Base-by-base conservation (phyloP, 2,329 filamentous ascomycete species). In the Botrytis paeoniae region DNA sequence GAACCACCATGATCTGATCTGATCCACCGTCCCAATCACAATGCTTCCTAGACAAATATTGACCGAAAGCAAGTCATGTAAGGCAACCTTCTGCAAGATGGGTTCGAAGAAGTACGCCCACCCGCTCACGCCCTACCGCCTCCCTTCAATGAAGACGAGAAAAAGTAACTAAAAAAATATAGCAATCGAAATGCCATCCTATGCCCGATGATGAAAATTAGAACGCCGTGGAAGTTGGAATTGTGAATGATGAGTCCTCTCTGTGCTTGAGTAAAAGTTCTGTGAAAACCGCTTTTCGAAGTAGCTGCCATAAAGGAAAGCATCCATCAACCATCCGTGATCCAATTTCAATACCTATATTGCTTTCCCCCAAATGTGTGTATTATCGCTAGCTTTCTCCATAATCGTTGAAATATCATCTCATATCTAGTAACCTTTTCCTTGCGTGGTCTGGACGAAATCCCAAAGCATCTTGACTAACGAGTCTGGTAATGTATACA, bases 381-480 rank as follows among this genome's bases (percentile, higher is more conserved):
- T 54, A 39, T n/a, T 59, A 57, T 57, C 18, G 10, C 48, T 37
- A 32, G 48, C 16, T 43, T 57, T 57, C 48, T 51, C 39, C 48
- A 57, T 41, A 69, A 32, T 51, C 29, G 54, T 43, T 29, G 16
- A 41, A 51, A 14, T 18, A 22, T n/a, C 37, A 25, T 32, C 37
- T n/a, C 35, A 22, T 37, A 57, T 48, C 29, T 66, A 66, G 18
- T 57, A 66, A 32, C 8, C 18, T 35, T 57, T 64, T 22, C 35
- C 29, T 22, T 25, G 7, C 32, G 45, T 29, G 22, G 20, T 16
- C 32, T 45, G 54, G 45, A 89, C 89, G 81, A 96, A 97, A 75
- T 98, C 95, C 95, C 95, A 98, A 74, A 99, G 90, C 89, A 94
- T 94, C 83, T 96, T 97, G 81, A 96, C 92, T 54, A 98, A 87